Conservation (phyloP, 75 land plant species). For the Picea glauca region DNA sequence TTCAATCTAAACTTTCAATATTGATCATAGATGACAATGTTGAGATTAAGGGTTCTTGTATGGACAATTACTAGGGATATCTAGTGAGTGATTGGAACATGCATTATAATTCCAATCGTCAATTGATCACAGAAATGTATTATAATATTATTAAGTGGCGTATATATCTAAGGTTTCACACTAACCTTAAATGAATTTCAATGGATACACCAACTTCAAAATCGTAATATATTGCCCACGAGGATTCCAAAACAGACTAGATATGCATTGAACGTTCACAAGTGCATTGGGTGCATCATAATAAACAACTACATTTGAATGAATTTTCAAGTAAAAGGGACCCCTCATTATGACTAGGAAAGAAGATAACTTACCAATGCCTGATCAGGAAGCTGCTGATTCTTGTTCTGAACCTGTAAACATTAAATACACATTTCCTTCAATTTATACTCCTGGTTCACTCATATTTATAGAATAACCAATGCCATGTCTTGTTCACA, state of each 20-base stretch:
- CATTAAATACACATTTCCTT: not conserved
- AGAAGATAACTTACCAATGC: slow-evolving; percentile 62
- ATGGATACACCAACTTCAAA: not conserved
- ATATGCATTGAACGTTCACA: not conserved
- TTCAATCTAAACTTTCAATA: too few species aligned
- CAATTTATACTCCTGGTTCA: not conserved
- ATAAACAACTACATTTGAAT: slow-evolving; percentile 5
- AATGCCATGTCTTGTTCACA: not conserved
- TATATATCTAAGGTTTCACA: not conserved
- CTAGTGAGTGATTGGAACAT: too few species aligned
- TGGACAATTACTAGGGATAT: too few species aligned
- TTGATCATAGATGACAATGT: too few species aligned
- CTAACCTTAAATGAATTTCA: not conserved
- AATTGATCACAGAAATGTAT: too few species aligned
- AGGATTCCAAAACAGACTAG: not conserved
- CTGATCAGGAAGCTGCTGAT: slow-evolving; percentile 74
- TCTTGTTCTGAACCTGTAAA: slow-evolving; percentile 73
- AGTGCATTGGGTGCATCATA: not conserved
- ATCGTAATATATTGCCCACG: not conserved
- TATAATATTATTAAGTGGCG: too few species aligned
- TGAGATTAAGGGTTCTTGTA: too few species aligned
- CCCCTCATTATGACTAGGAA: not conserved
- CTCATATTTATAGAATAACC: not conserved
- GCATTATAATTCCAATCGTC: too few species aligned
- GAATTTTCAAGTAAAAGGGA: not conserved